Conservation (phyloP, 192 early-diverging fungal species). For the Piromyces finnis region DNA sequence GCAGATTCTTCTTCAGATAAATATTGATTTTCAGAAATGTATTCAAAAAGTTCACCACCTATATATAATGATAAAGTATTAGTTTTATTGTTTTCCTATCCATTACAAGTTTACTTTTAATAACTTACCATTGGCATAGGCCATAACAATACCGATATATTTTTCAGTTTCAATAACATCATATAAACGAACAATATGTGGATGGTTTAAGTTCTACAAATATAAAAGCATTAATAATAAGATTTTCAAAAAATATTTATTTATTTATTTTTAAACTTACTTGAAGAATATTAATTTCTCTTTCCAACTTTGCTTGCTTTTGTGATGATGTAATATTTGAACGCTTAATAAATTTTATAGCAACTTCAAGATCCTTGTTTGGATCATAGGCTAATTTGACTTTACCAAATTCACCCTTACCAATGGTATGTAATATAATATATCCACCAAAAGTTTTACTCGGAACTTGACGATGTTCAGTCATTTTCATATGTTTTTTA, state of each 20-base stretch:
- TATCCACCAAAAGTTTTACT: background rate
- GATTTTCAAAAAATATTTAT: too few species aligned
- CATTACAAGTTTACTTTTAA: too few species aligned
- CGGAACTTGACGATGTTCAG: background rate
- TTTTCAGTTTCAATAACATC: conserved; percentile 93
- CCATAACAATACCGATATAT: conserved; percentile 94
- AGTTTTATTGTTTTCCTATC: too few species aligned
- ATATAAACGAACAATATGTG: conserved; percentile 75
- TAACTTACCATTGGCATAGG: conserved; percentile 65
- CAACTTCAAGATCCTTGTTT: background rate
- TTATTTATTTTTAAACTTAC: too few species aligned
- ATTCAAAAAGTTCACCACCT: conserved; percentile 6
- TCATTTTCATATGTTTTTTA: background rate
- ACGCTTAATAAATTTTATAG: background rate
- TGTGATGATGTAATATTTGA: background rate
- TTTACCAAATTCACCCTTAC: background rate
- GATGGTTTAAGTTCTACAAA: conserved; percentile 69
- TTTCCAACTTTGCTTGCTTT: background rate
- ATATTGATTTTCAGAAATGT: conserved; percentile 8
- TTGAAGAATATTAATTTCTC: background rate
- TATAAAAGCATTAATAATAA: too few species aligned
- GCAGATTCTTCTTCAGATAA: conserved; percentile 10
- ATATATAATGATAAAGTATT: too few species aligned
- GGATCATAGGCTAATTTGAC: background rate
- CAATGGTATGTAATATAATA: background rate